These are phyloP conservation scores for Gonapodya prolifera DNA, from an alignment of 192 early-diverging fungal genomes.

Conservation along the genomic window DNA sequence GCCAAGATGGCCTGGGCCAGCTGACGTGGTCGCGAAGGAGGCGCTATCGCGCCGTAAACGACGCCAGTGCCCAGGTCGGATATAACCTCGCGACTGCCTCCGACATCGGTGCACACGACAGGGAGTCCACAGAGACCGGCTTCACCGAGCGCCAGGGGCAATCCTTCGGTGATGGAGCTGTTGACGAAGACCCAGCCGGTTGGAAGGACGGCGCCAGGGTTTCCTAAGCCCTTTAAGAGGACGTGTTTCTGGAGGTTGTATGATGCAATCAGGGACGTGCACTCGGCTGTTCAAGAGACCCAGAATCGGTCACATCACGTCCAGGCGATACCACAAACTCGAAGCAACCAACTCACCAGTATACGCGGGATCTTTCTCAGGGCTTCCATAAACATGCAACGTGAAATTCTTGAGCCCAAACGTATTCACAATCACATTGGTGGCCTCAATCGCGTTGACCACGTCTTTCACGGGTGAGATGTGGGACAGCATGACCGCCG, in stretches of 20 bases:
- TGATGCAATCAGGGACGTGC: slow-evolving; percentile 16
- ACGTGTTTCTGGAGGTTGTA: slow-evolving; percentile 20
- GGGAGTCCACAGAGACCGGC: slow-evolving; percentile 24
- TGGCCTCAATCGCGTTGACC: slow-evolving; percentile 28
- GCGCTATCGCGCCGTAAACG: slow-evolving; percentile 23
- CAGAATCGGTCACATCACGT: too few relatives aligned
- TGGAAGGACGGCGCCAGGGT: slow-evolving; percentile 22
- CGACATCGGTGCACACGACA: slow-evolving; percentile 23
- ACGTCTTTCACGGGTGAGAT: slow-evolving; percentile 31
- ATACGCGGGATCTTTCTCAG: slow-evolving; percentile 29
- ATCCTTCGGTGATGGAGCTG: slow-evolving; percentile 27
- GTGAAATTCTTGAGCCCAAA: slow-evolving; percentile 20
- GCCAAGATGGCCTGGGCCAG: slow-evolving; percentile 23
- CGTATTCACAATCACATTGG: slow-evolving; percentile 25
- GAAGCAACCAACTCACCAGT: slow-evolving; percentile 13
- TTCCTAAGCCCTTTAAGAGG: slow-evolving; percentile 24
- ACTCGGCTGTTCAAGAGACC: too few relatives aligned
- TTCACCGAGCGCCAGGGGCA: slow-evolving; percentile 22
- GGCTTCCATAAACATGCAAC: slow-evolving; percentile 28
- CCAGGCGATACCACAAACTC: too few relatives aligned
- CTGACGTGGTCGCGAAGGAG: slow-evolving; percentile 23
- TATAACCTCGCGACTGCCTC: slow-evolving; percentile 22
- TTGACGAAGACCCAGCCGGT: slow-evolving; percentile 35
- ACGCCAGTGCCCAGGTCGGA: slow-evolving; percentile 9
- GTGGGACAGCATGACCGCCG: slow-evolving; percentile 30